These are phyloP conservation scores for Fusarium sp. DNA, from an alignment of 2,329 filamentous ascomycete genomes.

Conservation along the genomic window DNA sequence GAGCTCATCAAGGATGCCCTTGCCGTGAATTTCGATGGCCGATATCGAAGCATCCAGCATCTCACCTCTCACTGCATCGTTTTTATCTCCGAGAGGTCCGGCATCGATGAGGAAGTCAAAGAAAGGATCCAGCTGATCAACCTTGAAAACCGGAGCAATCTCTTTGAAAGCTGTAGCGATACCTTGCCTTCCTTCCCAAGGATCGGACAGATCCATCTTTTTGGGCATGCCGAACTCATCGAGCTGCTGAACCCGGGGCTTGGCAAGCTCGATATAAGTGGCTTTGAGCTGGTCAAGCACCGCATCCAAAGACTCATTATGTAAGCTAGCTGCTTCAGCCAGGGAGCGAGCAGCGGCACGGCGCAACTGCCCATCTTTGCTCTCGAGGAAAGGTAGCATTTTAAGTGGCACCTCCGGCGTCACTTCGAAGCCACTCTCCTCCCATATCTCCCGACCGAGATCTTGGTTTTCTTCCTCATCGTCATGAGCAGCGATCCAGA, in stretches of 20 bases:
- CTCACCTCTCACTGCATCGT: slow-evolving; percentile 79
- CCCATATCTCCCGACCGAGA: slow-evolving; percentile 89
- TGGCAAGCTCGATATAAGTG: slow-evolving; percentile 81
- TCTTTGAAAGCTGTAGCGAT: slow-evolving; percentile 89
- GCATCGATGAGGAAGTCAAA: slow-evolving; percentile 86
- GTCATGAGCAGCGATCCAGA: slow-evolving; percentile 94
- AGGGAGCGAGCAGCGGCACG: slow-evolving; percentile 84
- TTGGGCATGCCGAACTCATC: slow-evolving; percentile 95
- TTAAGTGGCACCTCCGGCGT: slow-evolving; percentile 70
- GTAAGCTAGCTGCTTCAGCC: slow-evolving; percentile 74
- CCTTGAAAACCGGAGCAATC: slow-evolving; percentile 75
- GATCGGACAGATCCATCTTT: slow-evolving; percentile 87
- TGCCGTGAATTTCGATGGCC: slow-evolving; percentile 83
- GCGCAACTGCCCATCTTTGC: slow-evolving; percentile 82
- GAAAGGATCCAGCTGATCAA: slow-evolving; percentile 77
- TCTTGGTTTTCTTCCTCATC: slow-evolving; percentile 88
- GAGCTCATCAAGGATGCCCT: slow-evolving; percentile 83
- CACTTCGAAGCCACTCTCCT: slow-evolving; percentile 85
- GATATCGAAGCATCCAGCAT: slow-evolving; percentile 92
- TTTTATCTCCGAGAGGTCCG: slow-evolving; percentile 87
- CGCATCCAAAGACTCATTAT: slow-evolving; percentile 67
- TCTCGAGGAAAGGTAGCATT: slow-evolving; percentile 82
- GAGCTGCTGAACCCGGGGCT: slow-evolving; percentile 82
- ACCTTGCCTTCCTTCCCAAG: slow-evolving; percentile 91
- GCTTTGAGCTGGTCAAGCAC: slow-evolving; percentile 73